Conservation (phyloP, 331 rosid genomes). For the Phaseolus coccineus region DNA sequence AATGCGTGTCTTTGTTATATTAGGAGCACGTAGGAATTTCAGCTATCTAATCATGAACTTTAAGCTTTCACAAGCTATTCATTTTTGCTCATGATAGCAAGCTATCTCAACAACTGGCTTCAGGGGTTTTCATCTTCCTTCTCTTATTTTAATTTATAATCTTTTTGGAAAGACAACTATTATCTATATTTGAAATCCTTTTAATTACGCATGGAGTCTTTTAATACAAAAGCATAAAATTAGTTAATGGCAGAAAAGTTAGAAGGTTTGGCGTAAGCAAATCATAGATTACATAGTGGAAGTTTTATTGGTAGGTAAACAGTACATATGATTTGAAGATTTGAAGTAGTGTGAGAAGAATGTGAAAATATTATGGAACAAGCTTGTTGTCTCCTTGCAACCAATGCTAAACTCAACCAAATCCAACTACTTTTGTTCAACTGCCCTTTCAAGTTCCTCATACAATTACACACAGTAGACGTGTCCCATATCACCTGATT, state of each 20-base stretch:
- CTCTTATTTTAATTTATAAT: too few species aligned
- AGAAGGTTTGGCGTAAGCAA: slow-evolving; percentile 25
- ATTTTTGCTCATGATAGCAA: slow-evolving; percentile 2
- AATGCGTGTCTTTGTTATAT: too few species aligned
- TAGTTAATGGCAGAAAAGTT: not conserved
- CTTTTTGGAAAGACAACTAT: too few species aligned
- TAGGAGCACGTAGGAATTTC: slow-evolving; percentile 8
- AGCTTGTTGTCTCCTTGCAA: slow-evolving; percentile 36
- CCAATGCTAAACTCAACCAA: slow-evolving; percentile 49
- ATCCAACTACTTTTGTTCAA: slow-evolving; percentile 57
- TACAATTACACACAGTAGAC: slow-evolving; percentile 26
- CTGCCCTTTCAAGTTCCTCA: slow-evolving; percentile 40
- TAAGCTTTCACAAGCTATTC: slow-evolving; percentile 27
- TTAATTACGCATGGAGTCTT: too few species aligned
- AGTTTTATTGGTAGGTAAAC: slow-evolving; percentile 49
- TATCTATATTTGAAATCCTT: too few species aligned
- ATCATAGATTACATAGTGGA: not conserved
- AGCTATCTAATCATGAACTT: not conserved
- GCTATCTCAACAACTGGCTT: not conserved
- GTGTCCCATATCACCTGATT: slow-evolving; percentile 33
- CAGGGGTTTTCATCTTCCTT: too few species aligned
- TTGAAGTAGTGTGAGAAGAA: slow-evolving; percentile 37
- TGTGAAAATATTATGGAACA: not conserved
- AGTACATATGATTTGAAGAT: slow-evolving; percentile 27
- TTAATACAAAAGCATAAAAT: not conserved